Evolutionary conservation across 179 eudicot species (phyloP).

Genomic region (Pouteria campechiana): DNA sequence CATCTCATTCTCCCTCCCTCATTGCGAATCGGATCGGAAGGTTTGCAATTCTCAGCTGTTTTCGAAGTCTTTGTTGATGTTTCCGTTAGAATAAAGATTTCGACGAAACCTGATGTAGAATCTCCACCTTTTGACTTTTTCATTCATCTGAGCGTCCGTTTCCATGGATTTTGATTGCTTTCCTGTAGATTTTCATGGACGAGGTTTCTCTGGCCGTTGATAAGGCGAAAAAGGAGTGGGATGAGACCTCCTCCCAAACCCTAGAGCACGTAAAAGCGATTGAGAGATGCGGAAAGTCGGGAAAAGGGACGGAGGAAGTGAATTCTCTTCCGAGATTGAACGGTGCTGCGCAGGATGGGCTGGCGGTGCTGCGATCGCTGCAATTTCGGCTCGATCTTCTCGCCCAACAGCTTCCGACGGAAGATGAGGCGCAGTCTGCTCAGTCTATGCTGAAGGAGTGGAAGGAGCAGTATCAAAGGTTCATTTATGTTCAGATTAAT

Average conservation of each 20-base stretch:
- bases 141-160: too few relatives aligned
- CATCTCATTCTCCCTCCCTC: too few relatives aligned
- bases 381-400: conserved; percentile 63
- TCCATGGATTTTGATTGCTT: too few relatives aligned
- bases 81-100: too few relatives aligned
- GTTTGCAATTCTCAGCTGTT: too few relatives aligned
- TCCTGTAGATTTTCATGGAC: too few relatives aligned
- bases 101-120: too few relatives aligned
- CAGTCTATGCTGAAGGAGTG: conserved; percentile 55
- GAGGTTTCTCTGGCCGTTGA: conserved; percentile 62
- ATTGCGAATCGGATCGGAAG: too few relatives aligned
- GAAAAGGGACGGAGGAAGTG: conserved; percentile 8
- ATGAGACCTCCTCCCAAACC: conserved; percentile 38
- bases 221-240: conserved; percentile 71
- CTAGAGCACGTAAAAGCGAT: conserved; percentile 47
- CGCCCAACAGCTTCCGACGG: conserved; percentile 74
- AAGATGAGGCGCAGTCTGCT: conserved; percentile 47
- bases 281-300: conserved; percentile 52
- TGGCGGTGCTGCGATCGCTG: conserved; percentile 44
- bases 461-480: conserved; percentile 67
- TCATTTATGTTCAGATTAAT: neutral
- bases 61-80: too few relatives aligned
- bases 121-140: too few relatives aligned
- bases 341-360: conserved; percentile 71
- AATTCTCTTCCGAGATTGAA: conserved; percentile 74